These are phyloP conservation scores for Coniferiporia sulphurascens DNA, from an alignment of 1,284 basidiomycete genomes.

Conservation along the genomic window DNA sequence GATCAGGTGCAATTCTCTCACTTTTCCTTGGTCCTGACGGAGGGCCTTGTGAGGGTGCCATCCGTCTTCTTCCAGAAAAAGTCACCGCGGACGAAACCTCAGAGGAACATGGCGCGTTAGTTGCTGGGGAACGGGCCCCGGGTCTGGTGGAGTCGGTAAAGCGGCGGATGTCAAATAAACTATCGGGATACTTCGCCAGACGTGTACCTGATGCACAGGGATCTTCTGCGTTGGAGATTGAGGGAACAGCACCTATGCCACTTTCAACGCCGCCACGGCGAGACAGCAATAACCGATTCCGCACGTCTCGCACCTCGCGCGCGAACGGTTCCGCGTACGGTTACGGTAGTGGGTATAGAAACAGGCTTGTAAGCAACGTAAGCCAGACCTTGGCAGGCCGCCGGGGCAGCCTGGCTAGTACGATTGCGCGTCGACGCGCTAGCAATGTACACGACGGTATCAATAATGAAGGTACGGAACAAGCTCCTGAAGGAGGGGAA, in stretches of 20 bases:
- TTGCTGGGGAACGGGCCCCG: conserved; percentile 29
- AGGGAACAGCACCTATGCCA: conserved; percentile 36
- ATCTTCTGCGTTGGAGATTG: conserved; percentile 24
- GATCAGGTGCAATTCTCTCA: conserved; percentile 72
- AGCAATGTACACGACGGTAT: conserved; percentile 37
- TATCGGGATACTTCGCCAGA: conserved; percentile 54
- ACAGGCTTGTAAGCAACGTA: conserved; percentile 34
- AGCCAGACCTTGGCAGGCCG: conserved; percentile 21
- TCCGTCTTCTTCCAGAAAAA: conserved; percentile 78
- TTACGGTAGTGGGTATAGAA: conserved; percentile 53
- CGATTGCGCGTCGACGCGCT: conserved; percentile 42
- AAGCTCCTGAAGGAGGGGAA: conserved; percentile 40
- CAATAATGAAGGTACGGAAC: conserved; percentile 27
- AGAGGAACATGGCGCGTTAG: conserved; percentile 52
- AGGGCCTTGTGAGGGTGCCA: conserved; percentile 79
- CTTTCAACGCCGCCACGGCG: conserved; percentile 39
- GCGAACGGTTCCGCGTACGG: conserved; percentile 77
- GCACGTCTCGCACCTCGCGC: conserved; percentile 50
- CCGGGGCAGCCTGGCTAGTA: conserved; percentile 33
- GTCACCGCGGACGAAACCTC: conserved; percentile 40
- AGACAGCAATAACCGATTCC: conserved; percentile 31
- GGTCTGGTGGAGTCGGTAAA: conserved; percentile 36
- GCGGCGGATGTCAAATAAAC: conserved; percentile 44
- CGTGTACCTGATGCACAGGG: conserved; percentile 39
- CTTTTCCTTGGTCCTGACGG: conserved; percentile 91